These are phyloP conservation scores for Ceratocystis huliohia DNA, from an alignment of 2,329 filamentous ascomycete genomes.

Conservation along the genomic window DNA sequence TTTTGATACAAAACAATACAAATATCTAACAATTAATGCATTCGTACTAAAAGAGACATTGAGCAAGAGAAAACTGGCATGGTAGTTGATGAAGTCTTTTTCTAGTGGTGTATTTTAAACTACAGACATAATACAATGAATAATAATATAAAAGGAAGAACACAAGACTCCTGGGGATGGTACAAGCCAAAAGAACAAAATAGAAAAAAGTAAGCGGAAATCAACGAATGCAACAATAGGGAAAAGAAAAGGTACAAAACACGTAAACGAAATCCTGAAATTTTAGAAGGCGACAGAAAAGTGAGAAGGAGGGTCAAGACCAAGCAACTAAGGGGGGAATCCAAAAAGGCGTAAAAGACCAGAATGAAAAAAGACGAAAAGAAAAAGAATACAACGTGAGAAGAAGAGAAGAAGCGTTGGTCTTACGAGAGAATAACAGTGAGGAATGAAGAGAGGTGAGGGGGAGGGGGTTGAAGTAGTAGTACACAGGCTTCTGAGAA, in stretches of 20 bases:
- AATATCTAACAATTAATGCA: neutral
- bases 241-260: neutral
- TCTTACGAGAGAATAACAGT: neutral
- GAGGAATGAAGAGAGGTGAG: neutral
- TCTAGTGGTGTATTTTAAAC: neutral
- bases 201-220: neutral
- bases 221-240: neutral
- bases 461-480: neutral
- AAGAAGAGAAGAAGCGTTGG: neutral
- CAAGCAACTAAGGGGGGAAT: neutral
- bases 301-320: neutral
- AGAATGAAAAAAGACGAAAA: conserved; percentile 15
- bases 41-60: neutral
- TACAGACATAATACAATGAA: neutral
- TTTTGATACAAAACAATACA: neutral
- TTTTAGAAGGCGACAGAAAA: neutral
- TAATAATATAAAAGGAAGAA: neutral
- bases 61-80: neutral
- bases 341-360: neutral
- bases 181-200: neutral
- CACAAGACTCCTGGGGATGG: conserved; percentile 3
- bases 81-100: too few relatives aligned
- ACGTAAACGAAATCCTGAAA: neutral
- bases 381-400: neutral
- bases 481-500: conserved; percentile 8